A percentile compares a stretch with the other conserved stretches of the same genome.
Conservation (phyloP, 495 filamentous ascomycete genomes). For the Viridothelium virens region DNA sequence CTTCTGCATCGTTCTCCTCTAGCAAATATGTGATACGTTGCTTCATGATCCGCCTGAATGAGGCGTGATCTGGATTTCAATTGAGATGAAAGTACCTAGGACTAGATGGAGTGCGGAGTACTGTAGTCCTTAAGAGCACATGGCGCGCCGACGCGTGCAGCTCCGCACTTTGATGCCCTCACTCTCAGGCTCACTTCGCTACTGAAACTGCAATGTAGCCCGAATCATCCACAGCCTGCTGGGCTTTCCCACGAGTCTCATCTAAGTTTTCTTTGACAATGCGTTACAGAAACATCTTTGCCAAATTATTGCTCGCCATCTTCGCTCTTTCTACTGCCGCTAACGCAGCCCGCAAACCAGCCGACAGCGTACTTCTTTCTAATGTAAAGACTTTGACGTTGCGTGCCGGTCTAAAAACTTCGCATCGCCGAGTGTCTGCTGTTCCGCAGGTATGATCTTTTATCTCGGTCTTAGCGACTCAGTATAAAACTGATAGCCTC, state of each 20-base stretch:
- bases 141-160: too few relatives aligned
- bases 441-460: slow-evolving; percentile 53
- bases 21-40: slow-evolving; percentile 79
- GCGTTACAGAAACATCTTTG: background rate
- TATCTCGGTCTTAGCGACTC: background rate
- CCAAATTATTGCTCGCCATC: background rate
- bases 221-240: background rate
- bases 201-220: background rate
- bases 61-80: background rate
- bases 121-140: too few relatives aligned
- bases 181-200: background rate
- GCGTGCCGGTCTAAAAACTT: slow-evolving; percentile 52
- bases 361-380: slow-evolving; percentile 64
- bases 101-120: background rate
- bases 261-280: background rate
- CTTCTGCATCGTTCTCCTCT: slow-evolving; percentile 44
- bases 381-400: slow-evolving; percentile 73
- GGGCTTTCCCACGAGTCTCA: background rate
- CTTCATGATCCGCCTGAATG: slow-evolving; percentile 52
- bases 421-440: slow-evolving; percentile 65
- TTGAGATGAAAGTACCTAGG: background rate
- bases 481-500: background rate
- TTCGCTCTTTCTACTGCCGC: background rate
- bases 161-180: background rate
- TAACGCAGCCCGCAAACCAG: slow-evolving; percentile 34